phyloP scores from a whole-genome alignment of 2,329 filamentous ascomycete genomes.

The Macrophomina phaseolina region DNA sequence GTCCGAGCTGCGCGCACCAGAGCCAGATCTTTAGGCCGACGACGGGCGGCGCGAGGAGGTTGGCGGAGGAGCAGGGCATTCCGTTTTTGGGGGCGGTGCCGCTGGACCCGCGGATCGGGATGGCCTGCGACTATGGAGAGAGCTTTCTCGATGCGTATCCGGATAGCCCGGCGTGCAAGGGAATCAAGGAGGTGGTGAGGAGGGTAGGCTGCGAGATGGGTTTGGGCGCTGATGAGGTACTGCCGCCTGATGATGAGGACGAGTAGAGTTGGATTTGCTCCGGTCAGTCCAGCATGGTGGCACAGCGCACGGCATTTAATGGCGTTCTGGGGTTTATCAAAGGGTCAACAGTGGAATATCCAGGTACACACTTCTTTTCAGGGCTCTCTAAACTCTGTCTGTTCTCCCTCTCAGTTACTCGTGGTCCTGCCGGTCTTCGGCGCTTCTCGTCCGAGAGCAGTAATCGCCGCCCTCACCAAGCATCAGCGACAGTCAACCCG shows the following conservation, averaged over 20 bases:
- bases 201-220: slow-evolving; percentile 62
- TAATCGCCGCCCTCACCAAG: too few species aligned
- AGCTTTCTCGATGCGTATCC: slow-evolving; percentile 95
- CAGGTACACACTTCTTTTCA: neutral
- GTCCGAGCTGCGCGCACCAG: slow-evolving; percentile 82
- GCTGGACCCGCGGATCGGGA: slow-evolving; percentile 89
- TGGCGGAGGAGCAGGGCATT: slow-evolving; percentile 86
- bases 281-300: neutral
- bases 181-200: slow-evolving; percentile 80
- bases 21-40: slow-evolving; percentile 88
- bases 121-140: slow-evolving; percentile 97
- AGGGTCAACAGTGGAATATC: slow-evolving; percentile 8
- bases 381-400: too few species aligned
- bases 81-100: slow-evolving; percentile 90
- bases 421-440: too few species aligned
- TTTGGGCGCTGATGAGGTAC: slow-evolving; percentile 36
- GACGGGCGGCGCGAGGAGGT: slow-evolving; percentile 80
- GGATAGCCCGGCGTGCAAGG: slow-evolving; percentile 86
- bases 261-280: neutral
- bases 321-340: neutral
- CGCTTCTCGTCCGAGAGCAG: too few species aligned
- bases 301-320: slow-evolving; percentile 1
- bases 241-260: slow-evolving; percentile 31
- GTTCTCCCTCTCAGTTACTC: too few species aligned
- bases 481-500: too few species aligned